Base-by-base conservation (phyloP, 331 rosid genomes). In the Spiraea crenata region DNA sequence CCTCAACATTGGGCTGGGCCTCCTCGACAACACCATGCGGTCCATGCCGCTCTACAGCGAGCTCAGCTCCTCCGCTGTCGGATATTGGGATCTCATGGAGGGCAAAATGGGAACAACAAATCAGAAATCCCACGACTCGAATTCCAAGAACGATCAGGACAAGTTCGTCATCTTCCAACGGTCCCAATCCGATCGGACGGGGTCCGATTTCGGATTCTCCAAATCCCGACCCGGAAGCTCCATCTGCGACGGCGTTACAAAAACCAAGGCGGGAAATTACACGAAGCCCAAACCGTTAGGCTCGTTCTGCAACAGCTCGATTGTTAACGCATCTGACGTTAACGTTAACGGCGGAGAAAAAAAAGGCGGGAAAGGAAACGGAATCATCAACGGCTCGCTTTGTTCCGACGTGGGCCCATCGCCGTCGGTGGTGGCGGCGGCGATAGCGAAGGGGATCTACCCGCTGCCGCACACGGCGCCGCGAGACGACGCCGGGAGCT, bases 21-120 rank as follows among this genome's bases (percentile, higher is more conserved):
- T 93, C 0, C 69, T 89, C 2, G 92, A 90, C 50, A 80, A 83
- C 66, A 78, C 90, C 11, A 80, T 79, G 82, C 65, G 89, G 16
- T 89, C 95, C 83, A 79, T 90, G 93, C 97, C 97, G 0, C 51
- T 90, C 4, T 87, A 80, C 58, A 88, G 93, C 12, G 92, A 89
- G 0, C 82, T 89, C 13, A 79, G 88, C 67, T 55, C 79, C 46
- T 85, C 96, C 1, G 79, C 79, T 0, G 74, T 74, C 3, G 89
- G 84, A 4, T 73, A 79, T 45, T 74, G 82, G 77, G 89, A 78
- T 50, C n/a, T 70, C 2, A 49, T 49, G 61, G 81, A 77, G 3
- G 41, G 65, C 0, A 86, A 80, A 50, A 57, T 63, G 17, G 57
- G 54, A 8, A 69, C 45, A n/a, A 16, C 19, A 2, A 63, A 63